A percentile compares a stretch with the other conserved stretches of the same genome.
Evolutionary conservation across 768 basidiomycete species (phyloP).

Genomic region (Lentinula edodes): DNA sequence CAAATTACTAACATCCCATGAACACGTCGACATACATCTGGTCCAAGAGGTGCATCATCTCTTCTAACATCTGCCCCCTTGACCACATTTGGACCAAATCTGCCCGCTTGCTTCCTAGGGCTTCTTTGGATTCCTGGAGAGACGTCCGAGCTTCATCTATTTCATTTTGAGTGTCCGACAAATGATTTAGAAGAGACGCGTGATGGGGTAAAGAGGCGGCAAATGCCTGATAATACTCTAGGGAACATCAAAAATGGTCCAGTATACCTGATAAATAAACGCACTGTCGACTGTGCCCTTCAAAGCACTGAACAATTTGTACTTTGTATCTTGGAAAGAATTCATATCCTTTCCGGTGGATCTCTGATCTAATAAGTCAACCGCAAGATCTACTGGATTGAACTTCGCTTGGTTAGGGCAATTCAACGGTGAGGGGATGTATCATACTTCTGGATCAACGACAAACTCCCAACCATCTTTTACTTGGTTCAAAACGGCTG

Average conservation of each 20-base stretch:
- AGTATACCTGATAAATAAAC: slow-evolving; percentile 21
- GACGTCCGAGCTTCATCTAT: slow-evolving; percentile 63
- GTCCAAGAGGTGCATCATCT: slow-evolving; percentile 92
- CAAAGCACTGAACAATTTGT: slow-evolving; percentile 71
- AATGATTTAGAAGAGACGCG: slow-evolving; percentile 65
- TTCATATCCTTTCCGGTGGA: slow-evolving; percentile 68
- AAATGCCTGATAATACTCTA: slow-evolving; percentile 91
- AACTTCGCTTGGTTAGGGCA: slow-evolving; percentile 46
- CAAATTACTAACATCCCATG: neutral
- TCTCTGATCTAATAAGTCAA: slow-evolving; percentile 79
- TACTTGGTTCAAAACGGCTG: slow-evolving; percentile 82
- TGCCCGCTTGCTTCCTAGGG: slow-evolving; percentile 73
- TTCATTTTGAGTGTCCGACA: slow-evolving; percentile 70
- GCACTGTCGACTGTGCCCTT: slow-evolving; percentile 86
- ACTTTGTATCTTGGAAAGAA: slow-evolving; percentile 73
- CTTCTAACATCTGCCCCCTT: slow-evolving; percentile 85
- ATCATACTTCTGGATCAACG: slow-evolving; percentile 65
- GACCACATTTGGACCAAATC: slow-evolving; percentile 90
- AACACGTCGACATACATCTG: slow-evolving; percentile 66
- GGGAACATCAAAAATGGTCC: neutral
- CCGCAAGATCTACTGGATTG: slow-evolving; percentile 89
- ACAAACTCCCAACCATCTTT: slow-evolving; percentile 89
- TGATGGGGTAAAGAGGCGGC: slow-evolving; percentile 93
- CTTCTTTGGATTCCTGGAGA: slow-evolving; percentile 76
- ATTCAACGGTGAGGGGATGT: neutral